Conservation (phyloP, 192 early-diverging fungal species). For the Glomus cerebriforme region DNA sequence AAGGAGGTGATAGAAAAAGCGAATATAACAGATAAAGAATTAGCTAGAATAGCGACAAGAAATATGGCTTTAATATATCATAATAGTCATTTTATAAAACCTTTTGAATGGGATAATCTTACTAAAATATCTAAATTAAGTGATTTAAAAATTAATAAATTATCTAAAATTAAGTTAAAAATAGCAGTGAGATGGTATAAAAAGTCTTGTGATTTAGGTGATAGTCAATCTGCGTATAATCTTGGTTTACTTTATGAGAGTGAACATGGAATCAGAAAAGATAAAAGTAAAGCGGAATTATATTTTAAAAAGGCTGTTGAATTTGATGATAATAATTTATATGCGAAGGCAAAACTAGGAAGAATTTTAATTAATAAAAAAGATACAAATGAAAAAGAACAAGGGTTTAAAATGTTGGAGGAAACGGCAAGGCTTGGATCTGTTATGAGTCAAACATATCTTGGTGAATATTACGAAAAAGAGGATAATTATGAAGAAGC, state of each 20-base stretch:
- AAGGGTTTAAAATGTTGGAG: no score
- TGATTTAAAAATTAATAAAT: neutral
- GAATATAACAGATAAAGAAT: neutral
- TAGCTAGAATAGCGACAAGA: neutral
- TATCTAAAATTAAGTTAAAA: neutral
- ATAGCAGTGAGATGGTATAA: neutral
- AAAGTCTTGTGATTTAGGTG: neutral
- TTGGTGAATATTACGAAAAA: no score
- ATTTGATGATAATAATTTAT: neutral
- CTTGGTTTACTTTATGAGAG: neutral
- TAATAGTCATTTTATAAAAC: neutral
- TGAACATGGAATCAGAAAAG: neutral
- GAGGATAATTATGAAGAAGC: neutral
- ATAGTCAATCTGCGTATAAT: neutral
- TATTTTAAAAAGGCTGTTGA: neutral
- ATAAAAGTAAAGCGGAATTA: neutral
- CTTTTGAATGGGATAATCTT: neutral
- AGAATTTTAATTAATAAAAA: neutral
- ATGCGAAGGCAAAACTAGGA: neutral
- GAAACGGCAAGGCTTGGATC: no score
- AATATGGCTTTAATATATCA: neutral
- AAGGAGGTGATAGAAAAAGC: neutral
- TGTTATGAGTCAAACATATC: neutral
- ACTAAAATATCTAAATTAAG: neutral
- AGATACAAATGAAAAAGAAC: neutral